Conservation (phyloP, 2,329 filamentous ascomycete species). For the Cadophora malorum region DNA sequence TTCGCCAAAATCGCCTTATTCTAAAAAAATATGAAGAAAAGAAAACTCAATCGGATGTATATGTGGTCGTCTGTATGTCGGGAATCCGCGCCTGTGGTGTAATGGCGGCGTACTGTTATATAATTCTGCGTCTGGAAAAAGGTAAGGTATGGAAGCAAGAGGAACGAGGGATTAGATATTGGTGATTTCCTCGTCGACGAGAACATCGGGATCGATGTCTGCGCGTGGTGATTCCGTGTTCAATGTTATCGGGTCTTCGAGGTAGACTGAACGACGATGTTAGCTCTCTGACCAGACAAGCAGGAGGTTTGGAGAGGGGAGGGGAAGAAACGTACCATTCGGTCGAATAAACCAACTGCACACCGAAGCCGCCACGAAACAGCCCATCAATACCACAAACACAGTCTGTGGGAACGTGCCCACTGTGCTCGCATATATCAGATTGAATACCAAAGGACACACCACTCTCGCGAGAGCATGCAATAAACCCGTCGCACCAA, state of each 20-base stretch:
- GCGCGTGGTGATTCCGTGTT: conserved; percentile 5
- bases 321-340: conserved; percentile 64
- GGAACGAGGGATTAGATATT: conserved; percentile 22
- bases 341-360: conserved; percentile 75
- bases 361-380: conserved; percentile 71
- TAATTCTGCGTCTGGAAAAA: not conserved
- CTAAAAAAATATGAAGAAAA: not conserved
- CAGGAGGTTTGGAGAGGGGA: not conserved
- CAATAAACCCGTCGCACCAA: conserved; percentile 85
- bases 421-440: conserved; percentile 84
- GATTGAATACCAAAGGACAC: conserved; percentile 82
- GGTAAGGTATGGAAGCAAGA: too few species aligned
- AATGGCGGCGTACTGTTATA: not conserved
- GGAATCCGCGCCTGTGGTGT: not conserved
- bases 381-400: conserved; percentile 73
- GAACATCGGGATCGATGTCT: conserved; percentile 27
- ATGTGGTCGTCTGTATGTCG: not conserved
- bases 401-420: conserved; percentile 79
- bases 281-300: not conserved
- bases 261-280: conserved; percentile 29
- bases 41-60: not conserved
- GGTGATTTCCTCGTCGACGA: conserved; percentile 35
- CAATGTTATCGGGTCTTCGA: conserved; percentile 25
- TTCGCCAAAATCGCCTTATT: not conserved
- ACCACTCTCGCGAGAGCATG: conserved; percentile 83